These are phyloP conservation scores for Paxillus involutus DNA, from an alignment of 768 basidiomycete genomes.

Conservation along the genomic window DNA sequence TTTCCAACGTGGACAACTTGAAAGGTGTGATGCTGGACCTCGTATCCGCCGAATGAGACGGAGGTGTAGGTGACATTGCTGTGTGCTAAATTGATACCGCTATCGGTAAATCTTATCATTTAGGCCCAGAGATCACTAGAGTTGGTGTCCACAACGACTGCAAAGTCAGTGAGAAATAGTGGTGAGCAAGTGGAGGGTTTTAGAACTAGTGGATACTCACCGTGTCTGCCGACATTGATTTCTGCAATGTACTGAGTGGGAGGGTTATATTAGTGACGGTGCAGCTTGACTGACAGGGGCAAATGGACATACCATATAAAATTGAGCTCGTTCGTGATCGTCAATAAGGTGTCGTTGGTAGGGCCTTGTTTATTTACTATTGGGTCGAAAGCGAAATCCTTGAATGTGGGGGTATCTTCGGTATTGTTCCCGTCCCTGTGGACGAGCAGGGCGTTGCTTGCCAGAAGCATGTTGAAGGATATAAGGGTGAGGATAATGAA, in stretches of 20 bases:
- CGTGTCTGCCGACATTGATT: conserved; percentile 30
- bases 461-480: no score
- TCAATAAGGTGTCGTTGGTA: conserved; percentile 21
- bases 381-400: conserved; percentile 20
- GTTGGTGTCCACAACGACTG: conserved; percentile 27
- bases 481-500: no score
- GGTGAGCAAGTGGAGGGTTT: background rate
- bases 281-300: no score
- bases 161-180: conserved; percentile 21
- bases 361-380: conserved; percentile 19
- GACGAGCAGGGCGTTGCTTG: no score
- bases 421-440: background rate
- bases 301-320: conserved; percentile 23
- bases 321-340: conserved; percentile 19
- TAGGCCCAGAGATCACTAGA: conserved; percentile 32
- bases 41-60: conserved; percentile 36
- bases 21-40: conserved; percentile 27
- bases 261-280: background rate
- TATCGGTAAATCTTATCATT: conserved; percentile 27
- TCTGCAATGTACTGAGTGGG: conserved; percentile 27
- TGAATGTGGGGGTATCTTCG: conserved; percentile 6
- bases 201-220: conserved; percentile 5
- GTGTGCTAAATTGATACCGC: conserved; percentile 34
- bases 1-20: conserved; percentile 23
- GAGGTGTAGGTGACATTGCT: conserved; percentile 37